These are phyloP conservation scores for Aquilaria sinensis DNA, from an alignment of 345 rosid species.

Conservation along the genomic window DNA sequence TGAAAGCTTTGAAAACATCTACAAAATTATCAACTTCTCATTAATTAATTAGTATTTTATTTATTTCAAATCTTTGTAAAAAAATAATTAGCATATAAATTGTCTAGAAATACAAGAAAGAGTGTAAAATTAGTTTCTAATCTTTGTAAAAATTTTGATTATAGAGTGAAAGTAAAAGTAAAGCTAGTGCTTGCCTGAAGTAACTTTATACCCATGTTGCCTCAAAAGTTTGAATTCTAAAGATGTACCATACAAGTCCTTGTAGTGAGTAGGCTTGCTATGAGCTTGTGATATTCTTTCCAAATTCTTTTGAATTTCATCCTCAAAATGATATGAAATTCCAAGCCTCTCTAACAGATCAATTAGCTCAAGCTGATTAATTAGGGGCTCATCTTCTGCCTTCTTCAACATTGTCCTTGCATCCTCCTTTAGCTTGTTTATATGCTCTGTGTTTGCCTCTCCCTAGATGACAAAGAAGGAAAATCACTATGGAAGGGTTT, in stretches of 20 bases:
- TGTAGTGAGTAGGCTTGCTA: background rate
- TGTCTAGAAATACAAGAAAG: too few species aligned
- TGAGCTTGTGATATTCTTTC: background rate
- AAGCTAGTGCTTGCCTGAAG: slow-evolving; percentile 14
- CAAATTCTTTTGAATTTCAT: slow-evolving; percentile 16
- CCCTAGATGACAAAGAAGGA: background rate
- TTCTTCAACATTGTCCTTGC: slow-evolving; percentile 6
- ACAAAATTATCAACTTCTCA: slow-evolving; percentile 1
- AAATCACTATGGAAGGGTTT: too few species aligned
- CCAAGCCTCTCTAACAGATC: slow-evolving; percentile 32
- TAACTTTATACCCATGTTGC: slow-evolving; percentile 21
- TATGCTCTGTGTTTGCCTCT: background rate
- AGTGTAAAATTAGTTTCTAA: too few species aligned
- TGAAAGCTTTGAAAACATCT: slow-evolving; percentile 20
- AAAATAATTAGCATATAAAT: too few species aligned
- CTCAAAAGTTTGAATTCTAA: slow-evolving; percentile 27
- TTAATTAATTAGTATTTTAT: too few species aligned
- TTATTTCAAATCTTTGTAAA: too few species aligned
- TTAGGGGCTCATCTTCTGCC: slow-evolving; percentile 4
- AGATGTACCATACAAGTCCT: slow-evolving; percentile 20
- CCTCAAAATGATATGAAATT: slow-evolving; percentile 25
- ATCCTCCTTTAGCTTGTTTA: background rate
- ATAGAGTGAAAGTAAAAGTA: background rate
- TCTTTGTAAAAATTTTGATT: background rate
- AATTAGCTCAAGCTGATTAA: slow-evolving; percentile 24